These are phyloP conservation scores for Abortiporus biennis DNA, from an alignment of 1,284 basidiomycete species.

Conservation along the genomic window DNA sequence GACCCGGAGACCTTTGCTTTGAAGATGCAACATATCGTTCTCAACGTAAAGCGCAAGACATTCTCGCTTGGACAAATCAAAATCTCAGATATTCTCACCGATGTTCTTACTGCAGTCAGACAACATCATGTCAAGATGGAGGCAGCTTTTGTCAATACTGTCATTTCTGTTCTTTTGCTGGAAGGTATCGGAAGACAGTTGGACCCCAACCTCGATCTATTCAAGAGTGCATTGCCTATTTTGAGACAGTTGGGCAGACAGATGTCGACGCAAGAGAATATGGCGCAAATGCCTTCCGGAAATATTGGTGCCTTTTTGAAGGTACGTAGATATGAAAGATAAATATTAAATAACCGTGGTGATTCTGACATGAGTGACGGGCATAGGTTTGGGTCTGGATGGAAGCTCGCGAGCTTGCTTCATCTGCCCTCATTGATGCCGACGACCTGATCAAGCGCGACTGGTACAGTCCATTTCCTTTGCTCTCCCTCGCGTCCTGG, in stretches of 20 bases:
- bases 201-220: conserved; percentile 89
- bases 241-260: conserved; percentile 83
- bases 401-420: conserved; percentile 84
- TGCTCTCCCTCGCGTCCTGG: too few species aligned
- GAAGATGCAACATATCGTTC: conserved; percentile 94
- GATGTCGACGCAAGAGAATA: conserved; percentile 76
- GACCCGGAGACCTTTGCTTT: conserved; percentile 94
- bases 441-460: conserved; percentile 79
- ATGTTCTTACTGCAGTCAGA: conserved; percentile 85
- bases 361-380: conserved; percentile 1
- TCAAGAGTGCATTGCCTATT: conserved; percentile 90
- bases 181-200: conserved; percentile 96
- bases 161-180: conserved; percentile 88
- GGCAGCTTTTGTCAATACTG: conserved; percentile 97
- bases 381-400: conserved; percentile 90
- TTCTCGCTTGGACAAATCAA: conserved; percentile 95
- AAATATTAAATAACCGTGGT: not conserved
- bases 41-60: conserved; percentile 93
- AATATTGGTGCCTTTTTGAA: conserved; percentile 83
- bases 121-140: conserved; percentile 98
- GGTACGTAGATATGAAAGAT: conserved; percentile 38
- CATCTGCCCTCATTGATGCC: conserved; percentile 66
- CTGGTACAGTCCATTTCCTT: conserved; percentile 45
- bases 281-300: conserved; percentile 56
- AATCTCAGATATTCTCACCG: conserved; percentile 88